These are phyloP conservation scores for Trypanosoma avium DNA, from an alignment of 208 protist genomes.

Conservation along the genomic window DNA sequence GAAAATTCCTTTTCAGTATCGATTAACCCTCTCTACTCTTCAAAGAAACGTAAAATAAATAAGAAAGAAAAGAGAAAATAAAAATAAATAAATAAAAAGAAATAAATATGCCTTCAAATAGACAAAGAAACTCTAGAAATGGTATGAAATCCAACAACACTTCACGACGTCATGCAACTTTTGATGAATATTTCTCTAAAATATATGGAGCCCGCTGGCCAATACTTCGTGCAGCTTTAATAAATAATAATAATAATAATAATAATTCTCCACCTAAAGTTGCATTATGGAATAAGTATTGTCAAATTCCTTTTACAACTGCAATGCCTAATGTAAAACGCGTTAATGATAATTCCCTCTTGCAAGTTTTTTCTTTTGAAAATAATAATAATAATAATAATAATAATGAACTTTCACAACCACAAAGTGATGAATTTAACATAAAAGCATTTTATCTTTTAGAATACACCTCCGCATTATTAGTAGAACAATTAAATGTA, in stretches of 20 bases:
- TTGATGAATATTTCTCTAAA: constrained; percentile 71
- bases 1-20: too few relatives aligned
- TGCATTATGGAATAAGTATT: constrained; percentile 82
- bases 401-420: constrained; percentile 2
- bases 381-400: neutral
- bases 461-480: constrained; percentile 72
- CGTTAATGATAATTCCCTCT: constrained; percentile 40
- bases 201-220: constrained; percentile 81
- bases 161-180: constrained; percentile 25
- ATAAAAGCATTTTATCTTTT: constrained; percentile 77
- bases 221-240: constrained; percentile 50
- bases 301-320: constrained; percentile 64
- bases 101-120: neutral
- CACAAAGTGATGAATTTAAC: constrained; percentile 45
- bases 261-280: constrained; percentile 54
- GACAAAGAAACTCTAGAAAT: neutral
- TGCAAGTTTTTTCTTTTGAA: constrained; percentile 43
- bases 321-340: constrained; percentile 51
- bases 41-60: neutral
- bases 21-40: too few relatives aligned
- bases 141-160: neutral
- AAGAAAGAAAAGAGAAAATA: neutral
- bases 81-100: neutral
- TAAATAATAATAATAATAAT: too few relatives aligned
- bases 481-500: constrained; percentile 80